Percentiles rank a stretch among this genome's conserved stretches.
phyloP scores from a whole-genome alignment of 1,139 yeast species.

The Yamadazyma triangularis region DNA sequence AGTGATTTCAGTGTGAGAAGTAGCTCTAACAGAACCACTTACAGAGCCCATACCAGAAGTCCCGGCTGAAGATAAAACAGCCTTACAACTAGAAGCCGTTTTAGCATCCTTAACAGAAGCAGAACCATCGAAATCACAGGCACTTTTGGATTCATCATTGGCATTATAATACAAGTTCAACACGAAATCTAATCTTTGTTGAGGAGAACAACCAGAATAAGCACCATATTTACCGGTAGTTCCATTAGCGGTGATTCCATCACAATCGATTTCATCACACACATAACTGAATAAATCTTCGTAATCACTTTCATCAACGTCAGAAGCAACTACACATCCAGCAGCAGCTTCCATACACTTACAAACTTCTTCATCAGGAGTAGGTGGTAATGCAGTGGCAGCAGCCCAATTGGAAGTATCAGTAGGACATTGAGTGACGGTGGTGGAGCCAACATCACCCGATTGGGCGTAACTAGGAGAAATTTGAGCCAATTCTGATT shows the following conservation, averaged over 20 bases:
- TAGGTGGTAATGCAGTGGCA: constrained; percentile 38
- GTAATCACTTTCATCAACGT: constrained; percentile 28
- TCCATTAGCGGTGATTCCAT: constrained; percentile 34
- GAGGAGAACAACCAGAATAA: constrained; percentile 35
- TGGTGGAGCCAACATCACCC: constrained; percentile 19
- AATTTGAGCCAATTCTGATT: constrained; percentile 55
- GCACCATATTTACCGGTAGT: constrained; percentile 37
- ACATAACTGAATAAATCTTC: constrained; percentile 30
- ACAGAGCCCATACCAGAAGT: constrained; percentile 23
- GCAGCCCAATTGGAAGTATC: constrained; percentile 35
- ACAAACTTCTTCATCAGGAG: constrained; percentile 38
- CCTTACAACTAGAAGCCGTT: constrained; percentile 27
- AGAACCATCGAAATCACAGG: constrained; percentile 41
- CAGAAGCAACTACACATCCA: constrained; percentile 31
- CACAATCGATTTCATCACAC: constrained; percentile 34
- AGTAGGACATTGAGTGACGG: constrained; percentile 34
- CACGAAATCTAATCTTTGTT: constrained; percentile 37
- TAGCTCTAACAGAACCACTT: constrained; percentile 21
- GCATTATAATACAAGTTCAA: constrained; percentile 36
- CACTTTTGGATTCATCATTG: constrained; percentile 23
- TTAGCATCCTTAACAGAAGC: constrained; percentile 30
- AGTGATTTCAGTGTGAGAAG: constrained; percentile 11
- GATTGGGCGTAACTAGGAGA: constrained; percentile 32
- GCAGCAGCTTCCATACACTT: constrained; percentile 33
- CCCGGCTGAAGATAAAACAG: constrained; percentile 24